Evolutionary conservation across 768 basidiomycete species (phyloP), one percentile per base, ranked within the genome.

Genomic region (Atractiella rhizophila): DNA sequence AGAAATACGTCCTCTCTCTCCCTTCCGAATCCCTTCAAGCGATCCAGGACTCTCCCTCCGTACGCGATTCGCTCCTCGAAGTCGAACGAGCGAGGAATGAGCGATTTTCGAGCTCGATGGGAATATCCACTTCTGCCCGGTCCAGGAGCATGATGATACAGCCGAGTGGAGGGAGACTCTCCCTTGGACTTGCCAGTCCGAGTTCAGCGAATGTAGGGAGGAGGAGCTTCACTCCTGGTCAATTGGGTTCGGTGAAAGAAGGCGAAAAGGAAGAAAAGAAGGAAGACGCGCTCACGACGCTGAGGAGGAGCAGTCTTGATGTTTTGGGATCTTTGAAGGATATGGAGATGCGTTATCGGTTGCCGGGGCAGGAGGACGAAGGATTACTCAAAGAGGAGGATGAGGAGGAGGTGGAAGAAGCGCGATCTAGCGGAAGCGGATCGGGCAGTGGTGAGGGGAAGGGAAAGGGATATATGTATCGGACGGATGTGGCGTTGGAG

Each of bases 1-100:
- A 82, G 11, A 79, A 79, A 55, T 85, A 83, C 56, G 61, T 83
- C 16, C 62, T 85, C 25, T 71, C 76, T 0, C 68, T 85, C 12
- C 81, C 80, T 0, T 73, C 81, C 52, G 76, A 42, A n/a, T 31
- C 42, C 5, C n/a, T 37, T 43, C 31, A 35, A 35, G n/a, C 40
- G 42, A 20, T 16, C 5, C 33, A 21, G 37, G 35, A n/a, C n/a
- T 31, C 28, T 2, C 24, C 34, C 19, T 7, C 7, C n/a, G 26
- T 11, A 20, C 2, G 9, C 15, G 6, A 5, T 34, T 28, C 1
- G 3, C 27, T 9, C 35, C 6, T 8, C 30, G 16, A 33, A 19
- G 7, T 5, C 37, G 7, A 28, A 21, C 16, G 27, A 32, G 11
- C 13, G 28, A 8, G 3, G 16, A 1, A 37, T 30, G 15, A 18